phyloP scores from a whole-genome alignment of 371 early-diverging fungal species.

The Rhizomucor pusillus region DNA sequence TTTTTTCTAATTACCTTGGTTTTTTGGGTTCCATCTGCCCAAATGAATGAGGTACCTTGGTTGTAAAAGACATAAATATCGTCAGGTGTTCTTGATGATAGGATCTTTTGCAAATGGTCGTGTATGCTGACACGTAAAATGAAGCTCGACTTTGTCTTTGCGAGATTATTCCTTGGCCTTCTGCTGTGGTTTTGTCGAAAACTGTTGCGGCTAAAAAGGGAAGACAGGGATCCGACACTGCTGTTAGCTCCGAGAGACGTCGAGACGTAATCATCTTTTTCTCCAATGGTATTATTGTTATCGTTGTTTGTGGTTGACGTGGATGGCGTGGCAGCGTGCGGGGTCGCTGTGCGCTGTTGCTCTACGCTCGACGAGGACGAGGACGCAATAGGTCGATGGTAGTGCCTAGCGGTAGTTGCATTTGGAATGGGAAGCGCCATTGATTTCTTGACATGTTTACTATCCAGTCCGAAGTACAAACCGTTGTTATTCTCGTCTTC shows the following conservation, averaged over 20 bases:
- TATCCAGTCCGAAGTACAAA: slow-evolving; percentile 12
- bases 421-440: slow-evolving; percentile 40
- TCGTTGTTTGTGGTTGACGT: background rate
- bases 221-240: slow-evolving; percentile 18
- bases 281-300: slow-evolving; percentile 2
- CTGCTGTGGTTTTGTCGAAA: slow-evolving; percentile 26
- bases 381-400: slow-evolving; percentile 10
- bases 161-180: slow-evolving; percentile 60
- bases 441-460: slow-evolving; percentile 20
- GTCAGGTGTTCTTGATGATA: slow-evolving; percentile 60
- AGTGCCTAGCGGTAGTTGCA: slow-evolving; percentile 6
- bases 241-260: slow-evolving; percentile 12
- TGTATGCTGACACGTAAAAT: slow-evolving; percentile 76
- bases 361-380: slow-evolving; percentile 19
- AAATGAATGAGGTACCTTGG: slow-evolving; percentile 67
- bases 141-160: slow-evolving; percentile 71
- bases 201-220: slow-evolving; percentile 15
- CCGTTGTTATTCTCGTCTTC: slow-evolving; percentile 12
- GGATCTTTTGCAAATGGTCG: slow-evolving; percentile 72
- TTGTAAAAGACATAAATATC: slow-evolving; percentile 77
- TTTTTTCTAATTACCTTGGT: slow-evolving; percentile 41
- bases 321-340: slow-evolving; percentile 6
- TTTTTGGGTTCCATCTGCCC: slow-evolving; percentile 64
- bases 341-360: slow-evolving; percentile 12
- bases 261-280: background rate